Base-by-base conservation (phyloP, 179 eudicot species). In the Beta macrorhiza region DNA sequence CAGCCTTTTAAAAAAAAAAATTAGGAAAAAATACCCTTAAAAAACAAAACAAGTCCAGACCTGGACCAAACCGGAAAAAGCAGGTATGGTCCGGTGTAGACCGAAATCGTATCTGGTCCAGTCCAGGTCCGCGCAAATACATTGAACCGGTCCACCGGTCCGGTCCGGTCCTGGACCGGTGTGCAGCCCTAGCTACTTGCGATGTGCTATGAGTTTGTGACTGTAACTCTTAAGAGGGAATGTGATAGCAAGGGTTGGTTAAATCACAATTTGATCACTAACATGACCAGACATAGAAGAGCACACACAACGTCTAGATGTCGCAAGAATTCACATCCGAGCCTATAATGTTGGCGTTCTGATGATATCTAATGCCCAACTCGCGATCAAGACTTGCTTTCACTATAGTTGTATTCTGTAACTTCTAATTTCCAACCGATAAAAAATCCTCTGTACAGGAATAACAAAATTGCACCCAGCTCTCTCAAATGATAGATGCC, bases 401-500 rank as follows among this genome's bases (percentile, higher is more conserved):
- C 81, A 78, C 84, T 81, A 78, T 69, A 81, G 79, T 49, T 49
- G 53, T 6, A 49, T 49, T 49, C 11, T 67, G 76, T 80, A 62
- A 67, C 37, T 14, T 62, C 72, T 37, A 51, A 45, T 17, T 58
- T 62, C 77, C 61, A 77, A 73, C 73, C 37, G 74, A 62, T 20
- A 22, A 65, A 13, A 19, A 57, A 64, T 78, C 79, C 47, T 75
- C 85, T 87, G 81, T 85, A 84, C 89, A 84, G 52, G 20, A 53
- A 73, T 25, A 68, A 75, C 67, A n/a, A 69, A 5, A 17, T 51
- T 75, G 16, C 7, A 52, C 55, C 63, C 42, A 42, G 68, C 75
- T 80, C 72, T 89, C 83, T 89, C 84, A 91, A 82, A 87, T 79
- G 52, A 93, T 91, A 64, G 97, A 92, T 58, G 98, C 97, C 86